Percentiles rank a stretch among this genome's conserved stretches.
phyloP scores from a whole-genome alignment of 1,284 basidiomycete genomes.

The Melanopsichium pennsylvanicum region DNA sequence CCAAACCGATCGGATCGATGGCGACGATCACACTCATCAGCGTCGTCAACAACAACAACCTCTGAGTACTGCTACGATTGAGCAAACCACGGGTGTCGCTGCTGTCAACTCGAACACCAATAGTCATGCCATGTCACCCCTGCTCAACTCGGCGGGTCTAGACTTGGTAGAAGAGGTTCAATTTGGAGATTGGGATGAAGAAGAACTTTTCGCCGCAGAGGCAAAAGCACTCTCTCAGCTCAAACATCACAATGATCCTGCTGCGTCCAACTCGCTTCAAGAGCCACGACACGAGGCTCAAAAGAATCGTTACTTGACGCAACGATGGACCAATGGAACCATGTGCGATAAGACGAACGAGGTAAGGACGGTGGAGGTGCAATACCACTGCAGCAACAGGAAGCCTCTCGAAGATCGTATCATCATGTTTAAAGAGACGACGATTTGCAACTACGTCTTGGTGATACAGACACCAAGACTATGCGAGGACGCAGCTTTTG shows the following conservation, averaged over 20 bases:
- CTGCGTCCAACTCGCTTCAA: too few species aligned
- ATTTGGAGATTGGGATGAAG: constrained; percentile 53
- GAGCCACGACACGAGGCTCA: constrained; percentile 14
- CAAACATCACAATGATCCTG: not conserved
- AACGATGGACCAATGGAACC: constrained; percentile 58
- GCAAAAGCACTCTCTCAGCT: constrained; percentile 20
- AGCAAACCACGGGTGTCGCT: constrained; percentile 2
- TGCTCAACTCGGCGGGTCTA: constrained; percentile 29
- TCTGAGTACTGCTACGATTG: not conserved
- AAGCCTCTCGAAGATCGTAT: constrained; percentile 47
- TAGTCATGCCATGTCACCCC: constrained; percentile 4
- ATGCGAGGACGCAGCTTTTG: constrained; percentile 41
- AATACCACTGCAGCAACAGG: constrained; percentile 50
- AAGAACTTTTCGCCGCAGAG: constrained; percentile 41
- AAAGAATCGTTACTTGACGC: constrained; percentile 49
- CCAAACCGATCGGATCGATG: constrained; percentile 35
- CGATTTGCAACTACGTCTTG: constrained; percentile 59
- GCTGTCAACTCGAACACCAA: constrained; percentile 10
- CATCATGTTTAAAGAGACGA: constrained; percentile 58
- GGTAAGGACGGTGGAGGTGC: constrained; percentile 53
- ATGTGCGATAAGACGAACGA: constrained; percentile 56
- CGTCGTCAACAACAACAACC: constrained; percentile 17
- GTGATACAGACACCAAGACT: constrained; percentile 46
- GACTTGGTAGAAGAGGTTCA: constrained; percentile 58
- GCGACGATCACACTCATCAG: constrained; percentile 21